Base-by-base conservation (phyloP, 176 grass and related monocot species). In the Canna indica region DNA sequence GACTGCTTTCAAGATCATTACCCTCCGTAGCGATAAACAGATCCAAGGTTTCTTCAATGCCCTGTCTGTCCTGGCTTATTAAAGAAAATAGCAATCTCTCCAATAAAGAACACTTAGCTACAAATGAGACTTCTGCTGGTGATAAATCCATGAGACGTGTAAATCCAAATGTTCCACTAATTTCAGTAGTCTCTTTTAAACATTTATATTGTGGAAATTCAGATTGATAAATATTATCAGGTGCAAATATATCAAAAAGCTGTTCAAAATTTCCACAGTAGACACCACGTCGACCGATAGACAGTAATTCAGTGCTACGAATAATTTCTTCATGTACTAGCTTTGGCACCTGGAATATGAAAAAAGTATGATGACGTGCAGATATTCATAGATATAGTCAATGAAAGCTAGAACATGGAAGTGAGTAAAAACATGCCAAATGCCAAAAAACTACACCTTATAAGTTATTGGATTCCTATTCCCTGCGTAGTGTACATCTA, bases 211-310 rank as follows among this genome's bases (percentile, higher is more conserved):
- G 82, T 32, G 80, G 52, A 69, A 82, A 48, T 77, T 78, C 77
- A 33, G 90, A 93, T 47, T 77, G 26, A 73, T 94, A 75, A 36
- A 99, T 86, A 41, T 86, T 86, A 22, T 78, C 67, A 30, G 87
- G 77, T 54, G 80, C 88, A 85, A 99, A 99, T 84, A 99, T 93
- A 80, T 99, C 92, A 69, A 99, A 90, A 68, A 90, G 76, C 60
- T 76, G 85, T 59, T 84, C 69, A 39, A 90, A 88, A 82, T 35
- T 86, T 87, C 72, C 80, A 72, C 36, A 67, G 60, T 20, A 75
- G 65, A 99, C 72, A 62, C 73, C 82, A 80, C 48, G 63, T 32
- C 77, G 35, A 67, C 70, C 58, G 81, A 84, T 48, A 46, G 74
- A 75, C 69, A 25, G 74, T 53, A 79, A 63, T 79, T 85, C 80